Evolutionary conservation across 2,329 filamentous ascomycete genomes (phyloP), one percentile per base, ranked within the genome.

Genomic region (Sclerotinia borealis): DNA sequence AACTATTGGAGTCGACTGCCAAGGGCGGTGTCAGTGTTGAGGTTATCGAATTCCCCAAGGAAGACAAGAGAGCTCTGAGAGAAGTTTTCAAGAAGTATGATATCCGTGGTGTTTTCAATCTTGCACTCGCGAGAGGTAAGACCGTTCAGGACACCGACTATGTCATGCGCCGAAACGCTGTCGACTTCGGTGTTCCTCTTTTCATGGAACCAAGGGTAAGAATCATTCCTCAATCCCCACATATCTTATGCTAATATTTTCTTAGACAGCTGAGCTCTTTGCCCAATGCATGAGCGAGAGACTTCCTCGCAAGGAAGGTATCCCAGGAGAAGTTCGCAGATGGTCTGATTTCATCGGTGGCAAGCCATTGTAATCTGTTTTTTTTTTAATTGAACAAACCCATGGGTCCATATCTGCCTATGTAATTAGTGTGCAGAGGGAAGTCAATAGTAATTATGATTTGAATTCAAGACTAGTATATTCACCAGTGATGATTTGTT

Each of bases 31-130:
- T 91, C 69, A 80, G 79, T 19, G 90, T 98, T 48, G 89, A 97
- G 74, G 87, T 97, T 62, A 96, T 99, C 65, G 93, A 97, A 74
- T 97, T 99, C 83, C 95, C 95, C 73, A 96, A 89, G 79, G 87
- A 93, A 70, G 93, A 99, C 79, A 99, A 99, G 87, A 86, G 93
- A 70, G 92, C 91, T 64, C 86, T 99, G 67, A 87, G 95, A 69
- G 92, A 96, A 75, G 93, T 97, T 41, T 99, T 99, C 80, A 81
- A 93, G 83, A 96, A 96, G 83, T 92, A 98, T 78, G 89, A 98
- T 76, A 96, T 99, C 77, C 87, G 90, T 64, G 95, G 95, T 73
- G 91, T 92, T 66, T 99, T 99, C 84, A 98, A 98, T 82, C 80
- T 99, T 72, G 92, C 93, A 64, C 86, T 89, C 77, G 85, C 85